These are phyloP conservation scores for Adansonia madagascariensis DNA, from an alignment of 441 rosid species.

Conservation along the genomic window DNA sequence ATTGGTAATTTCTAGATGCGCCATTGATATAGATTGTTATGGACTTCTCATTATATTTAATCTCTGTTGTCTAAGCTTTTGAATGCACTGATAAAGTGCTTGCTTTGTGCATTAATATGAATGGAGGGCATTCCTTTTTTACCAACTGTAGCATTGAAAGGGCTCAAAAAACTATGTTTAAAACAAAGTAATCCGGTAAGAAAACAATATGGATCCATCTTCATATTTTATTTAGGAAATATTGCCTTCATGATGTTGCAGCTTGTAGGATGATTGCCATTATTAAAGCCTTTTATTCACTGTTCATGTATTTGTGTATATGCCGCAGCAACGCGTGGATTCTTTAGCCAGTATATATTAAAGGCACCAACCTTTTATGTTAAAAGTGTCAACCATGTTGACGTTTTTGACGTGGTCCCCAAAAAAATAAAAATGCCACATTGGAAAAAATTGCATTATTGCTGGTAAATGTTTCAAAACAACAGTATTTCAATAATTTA, in stretches of 20 bases:
- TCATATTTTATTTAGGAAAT: not conserved
- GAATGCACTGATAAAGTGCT: not conserved
- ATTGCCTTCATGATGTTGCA: not conserved
- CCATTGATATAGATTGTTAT: not conserved
- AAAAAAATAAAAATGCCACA: too few relatives aligned
- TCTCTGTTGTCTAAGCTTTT: not conserved
- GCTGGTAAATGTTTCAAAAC: too few relatives aligned
- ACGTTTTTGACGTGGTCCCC: too few relatives aligned
- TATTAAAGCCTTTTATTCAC: too few relatives aligned
- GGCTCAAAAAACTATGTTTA: not conserved
- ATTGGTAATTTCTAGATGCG: not conserved
- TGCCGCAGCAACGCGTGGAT: too few relatives aligned
- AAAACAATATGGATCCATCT: not conserved
- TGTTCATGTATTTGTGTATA: too few relatives aligned
- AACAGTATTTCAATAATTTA: too few relatives aligned
- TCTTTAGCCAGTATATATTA: too few relatives aligned
- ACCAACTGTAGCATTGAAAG: not conserved
- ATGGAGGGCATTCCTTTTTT: not conserved
- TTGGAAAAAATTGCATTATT: too few relatives aligned
- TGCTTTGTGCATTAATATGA: not conserved
- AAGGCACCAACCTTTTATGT: too few relatives aligned
- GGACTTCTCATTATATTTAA: not conserved
- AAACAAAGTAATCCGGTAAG: too few relatives aligned
- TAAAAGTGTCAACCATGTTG: too few relatives aligned
- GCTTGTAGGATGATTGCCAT: not conserved